Evolutionary conservation across 345 rosid species (phyloP), one percentile per base, ranked within the genome.

Genomic region (Schrenkiella parvula): DNA sequence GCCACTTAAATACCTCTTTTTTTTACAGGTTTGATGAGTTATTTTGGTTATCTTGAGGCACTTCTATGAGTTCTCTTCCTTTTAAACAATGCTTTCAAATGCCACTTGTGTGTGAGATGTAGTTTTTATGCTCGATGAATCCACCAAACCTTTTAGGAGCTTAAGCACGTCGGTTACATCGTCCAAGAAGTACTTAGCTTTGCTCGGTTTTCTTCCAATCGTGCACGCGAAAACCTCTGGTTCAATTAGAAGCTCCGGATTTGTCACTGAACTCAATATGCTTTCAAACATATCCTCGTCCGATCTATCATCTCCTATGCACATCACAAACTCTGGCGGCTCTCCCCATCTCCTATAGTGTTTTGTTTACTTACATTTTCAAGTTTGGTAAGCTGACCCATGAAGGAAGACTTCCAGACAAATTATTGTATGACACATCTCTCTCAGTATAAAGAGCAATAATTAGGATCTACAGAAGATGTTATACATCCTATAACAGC

Each of bases 241-340:
- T 78, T 39, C 79, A 64, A 17, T 48, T 13, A 15, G 78, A 56
- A 1, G 66, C 62, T 8, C 70, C 35, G 74, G 75, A 59, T 51
- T 44, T 4, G 59, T 70, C 9, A 68, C 71, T 4, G 76, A 22
- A 15, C 62, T 75, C 31, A 70, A 35, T 37, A 86, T 80, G 72
- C 81, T 84, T 64, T 78, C 86, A 41, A 86, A 86, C 89, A 84
- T 86, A 59, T 84, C 89, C 43, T 86, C 89, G 6, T 84, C 89
- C 28, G 95, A 91, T 80, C 86, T 81, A 78, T 91, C 97, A 57
- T 91, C 97, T 14, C 97, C 95, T 50, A 88, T 74, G 73, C 95
- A 91, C 84, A 88, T 79, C 58, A 91, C 90, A 65, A 91, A 84
- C 64, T 88, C 97, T 2, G 92, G 97, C n/a, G 86, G 71, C 29